Percentiles rank a stretch among this genome's conserved stretches.
Evolutionary conservation across 2,329 filamentous ascomycete genomes (phyloP).

Genomic region (Fusarium xylarioides): DNA sequence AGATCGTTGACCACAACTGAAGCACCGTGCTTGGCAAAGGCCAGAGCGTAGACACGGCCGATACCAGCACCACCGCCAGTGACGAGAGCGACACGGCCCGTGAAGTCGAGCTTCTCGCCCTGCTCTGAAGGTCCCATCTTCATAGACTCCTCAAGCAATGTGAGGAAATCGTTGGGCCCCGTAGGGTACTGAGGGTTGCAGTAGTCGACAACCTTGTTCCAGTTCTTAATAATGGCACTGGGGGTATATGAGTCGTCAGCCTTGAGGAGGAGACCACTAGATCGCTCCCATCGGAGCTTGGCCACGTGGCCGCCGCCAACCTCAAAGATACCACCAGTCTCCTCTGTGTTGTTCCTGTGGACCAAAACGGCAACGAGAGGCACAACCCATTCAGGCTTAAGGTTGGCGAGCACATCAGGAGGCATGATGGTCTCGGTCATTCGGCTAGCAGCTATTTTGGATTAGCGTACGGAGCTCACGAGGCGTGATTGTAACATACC

Average conservation of each 20-base stretch:
- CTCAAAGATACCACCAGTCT: constrained; percentile 92
- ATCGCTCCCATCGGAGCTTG: constrained; percentile 95
- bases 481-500: constrained; percentile 45
- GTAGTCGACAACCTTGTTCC: constrained; percentile 89
- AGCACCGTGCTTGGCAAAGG: constrained; percentile 85
- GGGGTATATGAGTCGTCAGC: constrained; percentile 89
- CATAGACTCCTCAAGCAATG: constrained; percentile 82
- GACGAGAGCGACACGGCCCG: constrained; percentile 84
- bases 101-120: constrained; percentile 81
- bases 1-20: constrained; percentile 95
- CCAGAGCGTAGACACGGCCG: constrained; percentile 87
- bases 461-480: constrained; percentile 16
- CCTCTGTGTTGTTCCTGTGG: constrained; percentile 82
- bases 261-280: constrained; percentile 87
- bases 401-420: constrained; percentile 83
- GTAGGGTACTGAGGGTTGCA: constrained; percentile 80
- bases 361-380: constrained; percentile 89
- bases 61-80: constrained; percentile 92
- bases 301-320: constrained; percentile 91
- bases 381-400: constrained; percentile 95
- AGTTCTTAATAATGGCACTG: constrained; percentile 86
- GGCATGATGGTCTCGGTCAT: constrained; percentile 98
- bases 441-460: constrained; percentile 77
- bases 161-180: constrained; percentile 88
- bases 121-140: constrained; percentile 77